Conservation (phyloP, 2,329 filamentous ascomycete genomes). For the Aureobasidium uvarum region DNA sequence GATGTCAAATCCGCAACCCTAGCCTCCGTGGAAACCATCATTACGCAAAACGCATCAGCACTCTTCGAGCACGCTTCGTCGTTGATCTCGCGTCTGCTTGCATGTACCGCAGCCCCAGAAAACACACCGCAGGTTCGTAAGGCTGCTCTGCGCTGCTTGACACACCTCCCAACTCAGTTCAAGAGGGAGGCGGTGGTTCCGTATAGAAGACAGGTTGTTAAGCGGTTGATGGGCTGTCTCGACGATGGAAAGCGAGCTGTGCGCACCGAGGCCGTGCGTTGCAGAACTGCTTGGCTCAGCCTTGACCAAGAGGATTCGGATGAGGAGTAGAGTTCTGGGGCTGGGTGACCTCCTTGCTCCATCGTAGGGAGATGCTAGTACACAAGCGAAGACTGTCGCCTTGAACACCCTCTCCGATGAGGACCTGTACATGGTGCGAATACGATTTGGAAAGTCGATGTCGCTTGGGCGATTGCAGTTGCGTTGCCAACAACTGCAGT, state of each 20-base stretch:
- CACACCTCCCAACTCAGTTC: conserved; percentile 49
- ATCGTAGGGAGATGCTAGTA: background rate
- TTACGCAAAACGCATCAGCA: conserved; percentile 55
- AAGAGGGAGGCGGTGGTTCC: conserved; percentile 55
- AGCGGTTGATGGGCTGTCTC: conserved; percentile 54
- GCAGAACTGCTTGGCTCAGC: conserved; percentile 59
- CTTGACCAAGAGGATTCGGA: conserved; percentile 59
- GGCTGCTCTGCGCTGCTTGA: conserved; percentile 50
- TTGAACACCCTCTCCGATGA: background rate
- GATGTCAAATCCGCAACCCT: conserved; percentile 61
- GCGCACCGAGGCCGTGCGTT: conserved; percentile 61
- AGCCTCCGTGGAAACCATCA: conserved; percentile 57
- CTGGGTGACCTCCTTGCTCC: background rate
- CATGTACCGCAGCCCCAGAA: conserved; percentile 29
- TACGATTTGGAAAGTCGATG: background rate
- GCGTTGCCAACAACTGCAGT: background rate
- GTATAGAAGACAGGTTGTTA: conserved; percentile 57
- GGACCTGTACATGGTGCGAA: no score
- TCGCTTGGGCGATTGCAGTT: background rate
- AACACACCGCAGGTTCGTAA: conserved; percentile 47
- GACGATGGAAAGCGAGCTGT: conserved; percentile 65
- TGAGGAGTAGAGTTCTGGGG: conserved; percentile 37
- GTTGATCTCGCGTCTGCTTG: conserved; percentile 56
- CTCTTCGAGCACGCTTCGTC: conserved; percentile 58
- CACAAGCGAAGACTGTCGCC: background rate